Evolutionary conservation across 106 monocot species (phyloP).

Genomic region (Narthecium ossifragum): DNA sequence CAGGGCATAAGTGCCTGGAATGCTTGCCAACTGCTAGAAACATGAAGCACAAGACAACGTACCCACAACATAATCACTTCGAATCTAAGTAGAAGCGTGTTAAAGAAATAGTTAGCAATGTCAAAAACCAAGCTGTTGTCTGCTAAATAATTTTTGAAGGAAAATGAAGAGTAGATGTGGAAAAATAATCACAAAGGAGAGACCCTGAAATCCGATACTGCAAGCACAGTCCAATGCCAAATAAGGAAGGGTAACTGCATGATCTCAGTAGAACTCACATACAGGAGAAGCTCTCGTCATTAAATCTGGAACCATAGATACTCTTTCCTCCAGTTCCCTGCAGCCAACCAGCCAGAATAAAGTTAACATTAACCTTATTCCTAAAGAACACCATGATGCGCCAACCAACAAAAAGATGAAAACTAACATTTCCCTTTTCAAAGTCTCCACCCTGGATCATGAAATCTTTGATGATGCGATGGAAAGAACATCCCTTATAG

Average conservation of each 20-base stretch:
- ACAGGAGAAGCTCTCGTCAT: slow-evolving; percentile 70
- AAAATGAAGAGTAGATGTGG: too few relatives aligned
- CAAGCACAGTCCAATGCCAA: background rate
- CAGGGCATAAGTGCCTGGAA: too few relatives aligned
- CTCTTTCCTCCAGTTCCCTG: slow-evolving; percentile 91
- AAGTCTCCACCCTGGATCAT: slow-evolving; percentile 92
- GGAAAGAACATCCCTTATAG: slow-evolving; percentile 80
- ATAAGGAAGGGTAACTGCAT: background rate
- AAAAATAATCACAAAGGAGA: too few relatives aligned
- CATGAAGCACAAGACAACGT: too few relatives aligned
- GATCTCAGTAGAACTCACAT: slow-evolving; percentile 14
- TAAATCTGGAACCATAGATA: slow-evolving; percentile 60
- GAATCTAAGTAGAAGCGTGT: too few relatives aligned
- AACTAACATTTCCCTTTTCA: slow-evolving; percentile 58
- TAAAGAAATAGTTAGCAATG: background rate
- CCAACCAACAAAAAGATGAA: background rate
- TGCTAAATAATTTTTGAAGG: background rate
- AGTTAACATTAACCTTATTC: background rate
- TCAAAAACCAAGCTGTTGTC: background rate
- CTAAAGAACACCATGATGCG: background rate
- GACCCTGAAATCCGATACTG: background rate
- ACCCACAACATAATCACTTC: too few relatives aligned
- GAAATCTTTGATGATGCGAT: slow-evolving; percentile 83
- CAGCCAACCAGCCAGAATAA: background rate
- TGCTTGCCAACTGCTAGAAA: too few relatives aligned